Evolutionary conservation across 345 rosid species (phyloP), one percentile per base, ranked within the genome.

Genomic region (Moringa oleifera): DNA sequence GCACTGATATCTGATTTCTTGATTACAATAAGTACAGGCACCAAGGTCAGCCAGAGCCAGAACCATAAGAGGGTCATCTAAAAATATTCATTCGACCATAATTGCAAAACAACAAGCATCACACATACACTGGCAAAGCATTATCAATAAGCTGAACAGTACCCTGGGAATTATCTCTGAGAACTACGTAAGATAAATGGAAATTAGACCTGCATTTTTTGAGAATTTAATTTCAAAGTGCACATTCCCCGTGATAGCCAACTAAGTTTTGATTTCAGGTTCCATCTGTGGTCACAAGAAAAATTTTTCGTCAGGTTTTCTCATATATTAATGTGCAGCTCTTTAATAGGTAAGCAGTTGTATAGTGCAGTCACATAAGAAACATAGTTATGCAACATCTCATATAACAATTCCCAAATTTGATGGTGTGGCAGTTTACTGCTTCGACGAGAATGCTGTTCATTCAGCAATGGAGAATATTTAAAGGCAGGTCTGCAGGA

Each of bases 381-480:
- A 54, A 21, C 23, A 56, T 41, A 4, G 6, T 41, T 15, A 7
- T 41, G 13, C 13, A 41, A 41, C 16, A 41, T 5, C 47, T 41
- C 47, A 41, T 15, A 24, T 53, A 63, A 67, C 49, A 63, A 63
- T 57, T 58, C 15, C 49, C 54, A 25, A 55, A 36, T 56, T 20
- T 17, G 6, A 65, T 74, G 67, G 51, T 67, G 58, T 58, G 62
- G 65, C 77, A 86, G 92, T 74, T 73, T 83, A 60, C 65, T 86
- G 75, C 85, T 86, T 56, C 81, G 89, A 0, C 83, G 87, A 28
- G 92, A 86, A 63, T 86, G 89, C 66, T 86, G 92, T 58, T 79
- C 92, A 1, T 81, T 86, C 71, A 80, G 89, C 81, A 86, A 80
- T 25, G 89, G 89, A 51, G 92, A 86, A 72, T 86, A 81, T 57